phyloP scores from a whole-genome alignment of 2,329 filamentous ascomycete species.

The Monilinia aucupariae region DNA sequence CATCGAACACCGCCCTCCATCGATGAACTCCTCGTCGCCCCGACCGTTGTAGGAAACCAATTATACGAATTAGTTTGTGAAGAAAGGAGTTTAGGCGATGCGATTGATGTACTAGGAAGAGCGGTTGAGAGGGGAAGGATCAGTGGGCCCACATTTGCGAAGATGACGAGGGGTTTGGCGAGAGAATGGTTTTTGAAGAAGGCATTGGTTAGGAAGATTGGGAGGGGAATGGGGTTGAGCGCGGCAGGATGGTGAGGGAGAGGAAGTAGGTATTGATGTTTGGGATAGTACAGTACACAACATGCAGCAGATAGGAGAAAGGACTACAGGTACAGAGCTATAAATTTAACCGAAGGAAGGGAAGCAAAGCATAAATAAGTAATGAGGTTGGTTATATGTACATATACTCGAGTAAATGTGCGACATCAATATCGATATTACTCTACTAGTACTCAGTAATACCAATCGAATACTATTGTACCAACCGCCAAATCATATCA shows the following conservation, averaged over 20 bases:
- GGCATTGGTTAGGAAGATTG: slow-evolving; percentile 72
- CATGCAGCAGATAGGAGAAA: neutral
- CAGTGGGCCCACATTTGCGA: slow-evolving; percentile 67
- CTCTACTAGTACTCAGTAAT: too few species aligned
- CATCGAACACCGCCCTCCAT: slow-evolving; percentile 67
- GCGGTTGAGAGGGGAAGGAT: slow-evolving; percentile 70
- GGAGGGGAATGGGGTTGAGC: slow-evolving; percentile 63
- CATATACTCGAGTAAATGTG: too few species aligned
- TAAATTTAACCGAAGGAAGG: neutral
- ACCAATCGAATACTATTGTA: too few species aligned
- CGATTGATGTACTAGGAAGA: slow-evolving; percentile 73
- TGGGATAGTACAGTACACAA: neutral
- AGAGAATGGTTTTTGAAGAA: slow-evolving; percentile 82
- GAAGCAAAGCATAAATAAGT: neutral
- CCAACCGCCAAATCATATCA: neutral
- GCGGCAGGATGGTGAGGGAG: slow-evolving; percentile 19
- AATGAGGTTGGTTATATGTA: neutral
- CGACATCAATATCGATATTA: neutral
- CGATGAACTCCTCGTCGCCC: slow-evolving; percentile 88
- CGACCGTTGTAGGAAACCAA: slow-evolving; percentile 88
- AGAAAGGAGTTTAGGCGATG: slow-evolving; percentile 78
- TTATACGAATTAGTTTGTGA: slow-evolving; percentile 85
- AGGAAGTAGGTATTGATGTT: slow-evolving; percentile 8
- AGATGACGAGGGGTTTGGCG: slow-evolving; percentile 68
- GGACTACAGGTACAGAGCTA: neutral